phyloP scores from a whole-genome alignment of 257 asterid genomes.

The Coffea canephora region DNA sequence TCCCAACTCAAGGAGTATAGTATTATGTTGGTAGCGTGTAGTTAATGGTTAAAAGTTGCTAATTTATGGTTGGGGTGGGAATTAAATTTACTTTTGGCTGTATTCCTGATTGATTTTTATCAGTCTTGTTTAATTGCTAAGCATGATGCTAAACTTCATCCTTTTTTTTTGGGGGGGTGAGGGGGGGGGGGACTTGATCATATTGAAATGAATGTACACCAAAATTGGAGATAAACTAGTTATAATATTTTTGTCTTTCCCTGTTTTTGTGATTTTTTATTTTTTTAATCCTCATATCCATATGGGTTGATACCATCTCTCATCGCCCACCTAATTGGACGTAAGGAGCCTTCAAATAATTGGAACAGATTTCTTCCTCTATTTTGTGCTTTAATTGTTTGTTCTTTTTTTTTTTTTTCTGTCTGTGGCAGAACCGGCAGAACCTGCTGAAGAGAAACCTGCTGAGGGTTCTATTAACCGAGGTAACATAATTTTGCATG shows the following conservation, averaged over 20 bases:
- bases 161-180: too few relatives aligned
- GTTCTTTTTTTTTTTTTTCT: conserved; percentile 6
- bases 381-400: background rate
- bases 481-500: conserved; percentile 45
- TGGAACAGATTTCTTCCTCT: background rate
- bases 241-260: too few relatives aligned
- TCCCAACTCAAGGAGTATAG: background rate
- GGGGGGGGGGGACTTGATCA: background rate
- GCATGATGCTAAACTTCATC: too few relatives aligned
- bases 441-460: conserved; percentile 65
- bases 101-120: background rate
- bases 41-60: too few relatives aligned
- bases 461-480: conserved; percentile 74
- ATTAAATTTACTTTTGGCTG: background rate
- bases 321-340: background rate
- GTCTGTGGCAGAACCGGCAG: conserved; percentile 41
- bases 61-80: background rate
- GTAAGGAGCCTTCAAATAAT: background rate
- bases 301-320: background rate
- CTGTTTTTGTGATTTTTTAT: background rate
- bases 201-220: background rate
- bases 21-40: background rate
- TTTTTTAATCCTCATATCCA: background rate
- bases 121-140: background rate
- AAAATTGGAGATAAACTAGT: too few relatives aligned